These are phyloP conservation scores for Diaporthe longicolla DNA, from an alignment of 2,329 filamentous ascomycete genomes.

Conservation along the genomic window DNA sequence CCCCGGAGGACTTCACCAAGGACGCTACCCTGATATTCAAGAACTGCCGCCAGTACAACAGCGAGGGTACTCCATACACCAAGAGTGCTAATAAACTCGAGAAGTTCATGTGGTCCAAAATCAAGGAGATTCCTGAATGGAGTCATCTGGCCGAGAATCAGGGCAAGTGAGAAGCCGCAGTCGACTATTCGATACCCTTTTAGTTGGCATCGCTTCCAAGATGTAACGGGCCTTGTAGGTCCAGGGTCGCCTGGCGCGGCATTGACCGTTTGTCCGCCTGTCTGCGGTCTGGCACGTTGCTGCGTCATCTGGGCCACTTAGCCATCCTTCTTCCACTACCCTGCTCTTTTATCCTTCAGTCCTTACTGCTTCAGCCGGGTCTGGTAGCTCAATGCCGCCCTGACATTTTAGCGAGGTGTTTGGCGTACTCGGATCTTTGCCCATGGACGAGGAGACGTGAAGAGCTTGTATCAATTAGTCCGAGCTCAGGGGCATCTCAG, in stretches of 20 bases:
- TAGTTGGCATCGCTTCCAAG: background rate
- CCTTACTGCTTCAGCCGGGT: background rate
- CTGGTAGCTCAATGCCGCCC: background rate
- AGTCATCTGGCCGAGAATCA: conserved; percentile 67
- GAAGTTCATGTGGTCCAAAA: conserved; percentile 95
- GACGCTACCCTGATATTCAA: conserved; percentile 92
- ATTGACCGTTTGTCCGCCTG: background rate
- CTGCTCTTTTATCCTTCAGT: background rate
- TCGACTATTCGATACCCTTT: background rate
- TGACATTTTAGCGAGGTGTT: conserved; percentile 36
- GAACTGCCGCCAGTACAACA: conserved; percentile 97
- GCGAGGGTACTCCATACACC: conserved; percentile 93
- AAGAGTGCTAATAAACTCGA: conserved; percentile 95
- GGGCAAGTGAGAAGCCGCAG: conserved; percentile 27
- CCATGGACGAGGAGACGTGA: background rate
- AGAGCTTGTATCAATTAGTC: background rate
- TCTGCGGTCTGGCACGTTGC: background rate
- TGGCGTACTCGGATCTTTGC: background rate
- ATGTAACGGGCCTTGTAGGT: background rate
- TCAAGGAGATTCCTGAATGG: conserved; percentile 95
- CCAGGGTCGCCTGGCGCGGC: too few species aligned
- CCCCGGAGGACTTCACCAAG: conserved; percentile 90
- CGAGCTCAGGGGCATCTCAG: background rate
- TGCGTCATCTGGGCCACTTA: background rate
- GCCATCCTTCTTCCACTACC: background rate